Evolutionary conservation across 495 filamentous ascomycete genomes (phyloP), one percentile per base, ranked within the genome.

Genomic region (Penicillium mononematosum): DNA sequence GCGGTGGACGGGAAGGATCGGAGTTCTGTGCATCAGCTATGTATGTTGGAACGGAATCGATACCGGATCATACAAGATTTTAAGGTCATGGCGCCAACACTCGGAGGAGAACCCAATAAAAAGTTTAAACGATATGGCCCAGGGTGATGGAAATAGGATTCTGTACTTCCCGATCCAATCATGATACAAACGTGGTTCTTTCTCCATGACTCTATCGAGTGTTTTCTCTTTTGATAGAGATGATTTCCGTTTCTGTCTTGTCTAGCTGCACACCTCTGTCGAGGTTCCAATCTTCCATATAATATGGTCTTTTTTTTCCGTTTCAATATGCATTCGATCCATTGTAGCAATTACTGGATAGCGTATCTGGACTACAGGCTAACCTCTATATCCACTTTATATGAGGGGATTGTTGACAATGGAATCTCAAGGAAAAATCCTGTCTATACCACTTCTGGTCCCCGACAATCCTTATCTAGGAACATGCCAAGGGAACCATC

Each of bases 51-150:
- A 65, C 63, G 66, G 66, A 68, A 66, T 61, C 60, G 61, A 56
- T 75, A 77, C 70, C 70, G 74, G 70, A 73, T 77, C 70, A 72
- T 70, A 72, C 69, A 74, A 75, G 70, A 64, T 67, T 61, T 62
- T 65, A 59, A 67, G 59, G 66, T 69, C 64, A 69, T 62, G 64
- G 59, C 54, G 64, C 66, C 61, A 57, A 68, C 63, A 59, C 45
- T 58, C 56, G 55, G 61, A 64, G 63, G 63, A 66, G 63, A 69
- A 64, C 60, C 63, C 61, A 67, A 67, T 62, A 69, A 73, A 73
- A 71, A 71, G 64, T 68, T 70, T 66, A 62, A 68, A 70, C 58
- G 64, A 59, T 60, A 67, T 54, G 64, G 60, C 63, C 65, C 60
- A 55, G 63, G 62, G 32, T 54, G 55, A 64, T 60, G 62, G 62